Base-by-base conservation (phyloP, 306 rosid genomes). In the Myrica gale region DNA sequence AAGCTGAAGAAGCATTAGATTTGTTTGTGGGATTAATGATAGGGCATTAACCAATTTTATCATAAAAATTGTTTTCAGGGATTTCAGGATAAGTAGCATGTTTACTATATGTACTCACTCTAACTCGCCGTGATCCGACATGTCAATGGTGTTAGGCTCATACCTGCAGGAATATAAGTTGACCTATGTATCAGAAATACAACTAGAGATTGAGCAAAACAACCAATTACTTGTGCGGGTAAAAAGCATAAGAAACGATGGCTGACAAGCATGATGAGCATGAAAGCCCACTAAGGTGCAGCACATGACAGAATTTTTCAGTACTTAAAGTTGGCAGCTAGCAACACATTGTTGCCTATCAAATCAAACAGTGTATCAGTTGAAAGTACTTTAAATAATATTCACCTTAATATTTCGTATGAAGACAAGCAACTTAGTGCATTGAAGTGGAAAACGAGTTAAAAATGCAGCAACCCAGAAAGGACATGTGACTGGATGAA, bases 91-190 rank as follows among this genome's bases (percentile, higher is more conserved):
- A 63, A 78, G 78, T 4, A 61, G 61, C 13, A 70, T 60, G 15
- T 41, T 21, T 23, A 12, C 5, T 51, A 45, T 61, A 76, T 60
- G 66, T 75, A 77, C 98, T 92, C 83, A 96, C 99, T 96, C 93
- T 74, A 96, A 81, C 86, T 96, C 99, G 73, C 85, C 72, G 73
- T 70, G 93, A 83, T 92, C 92, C 50, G 96, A 81, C 43, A 96
- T 98, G 86, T 96, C 99, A 80, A 96, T 92, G 16, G 99, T 96
- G 69, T 96, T 92, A 62, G 99, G 99, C 74, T 96, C 99, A 76
- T 96, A 96, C 87, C 99, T 96, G 91, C 47, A 84, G 52, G 68
- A 21, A 69, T 55, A 42, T 20, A 83, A 74, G 74, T 79, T 20
- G 73, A 78, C 52, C 78, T 57, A 63, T 32, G 69, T 57, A 72